Conservation (phyloP, 805 yeast genomes). For the Candida boidinii region DNA sequence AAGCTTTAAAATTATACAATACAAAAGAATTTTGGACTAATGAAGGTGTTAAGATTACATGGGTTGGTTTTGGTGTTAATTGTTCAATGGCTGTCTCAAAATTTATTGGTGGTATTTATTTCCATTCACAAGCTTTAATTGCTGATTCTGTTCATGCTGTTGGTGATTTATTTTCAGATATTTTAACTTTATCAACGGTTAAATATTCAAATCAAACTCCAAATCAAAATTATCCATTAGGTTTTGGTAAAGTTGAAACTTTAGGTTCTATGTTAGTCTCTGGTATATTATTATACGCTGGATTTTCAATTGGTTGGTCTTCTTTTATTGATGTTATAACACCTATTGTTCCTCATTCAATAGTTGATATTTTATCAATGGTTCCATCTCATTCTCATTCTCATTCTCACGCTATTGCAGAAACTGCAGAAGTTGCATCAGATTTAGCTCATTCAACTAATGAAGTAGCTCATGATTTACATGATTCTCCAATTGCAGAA, state of each 20-base stretch:
- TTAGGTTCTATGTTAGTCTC: slow-evolving; percentile 88
- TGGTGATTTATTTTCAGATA: slow-evolving; percentile 83
- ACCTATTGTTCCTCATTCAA: slow-evolving; percentile 54
- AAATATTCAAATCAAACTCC: slow-evolving; percentile 61
- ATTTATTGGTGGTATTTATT: slow-evolving; percentile 80
- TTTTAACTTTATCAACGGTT: slow-evolving; percentile 83
- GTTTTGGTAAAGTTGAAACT: slow-evolving; percentile 90
- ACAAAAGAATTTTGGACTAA: slow-evolving; percentile 42
- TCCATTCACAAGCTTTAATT: slow-evolving; percentile 88
- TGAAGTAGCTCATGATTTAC: slow-evolving; percentile 26
- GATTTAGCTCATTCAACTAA: slow-evolving; percentile 7
- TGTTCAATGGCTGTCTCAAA: slow-evolving; percentile 81
- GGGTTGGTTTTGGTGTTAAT: slow-evolving; percentile 82
- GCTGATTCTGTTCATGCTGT: slow-evolving; percentile 95
- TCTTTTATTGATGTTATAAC: slow-evolving; percentile 63
- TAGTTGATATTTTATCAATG: slow-evolving; percentile 44
- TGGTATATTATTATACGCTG: slow-evolving; percentile 75
- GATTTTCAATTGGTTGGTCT: slow-evolving; percentile 83
- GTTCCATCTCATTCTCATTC: slow-evolving; percentile 46
- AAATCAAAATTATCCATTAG: slow-evolving; percentile 60
- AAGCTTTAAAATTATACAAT: slow-evolving; percentile 35
- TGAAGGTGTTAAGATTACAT: slow-evolving; percentile 88
- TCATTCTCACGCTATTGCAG: slow-evolving; percentile 34
- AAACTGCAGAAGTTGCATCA: slow-evolving; percentile 10
- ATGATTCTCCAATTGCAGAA: slow-evolving; percentile 12